Evolutionary conservation across 768 basidiomycete genomes (phyloP), one percentile per base, ranked within the genome.

Genomic region (Mycena floridula): DNA sequence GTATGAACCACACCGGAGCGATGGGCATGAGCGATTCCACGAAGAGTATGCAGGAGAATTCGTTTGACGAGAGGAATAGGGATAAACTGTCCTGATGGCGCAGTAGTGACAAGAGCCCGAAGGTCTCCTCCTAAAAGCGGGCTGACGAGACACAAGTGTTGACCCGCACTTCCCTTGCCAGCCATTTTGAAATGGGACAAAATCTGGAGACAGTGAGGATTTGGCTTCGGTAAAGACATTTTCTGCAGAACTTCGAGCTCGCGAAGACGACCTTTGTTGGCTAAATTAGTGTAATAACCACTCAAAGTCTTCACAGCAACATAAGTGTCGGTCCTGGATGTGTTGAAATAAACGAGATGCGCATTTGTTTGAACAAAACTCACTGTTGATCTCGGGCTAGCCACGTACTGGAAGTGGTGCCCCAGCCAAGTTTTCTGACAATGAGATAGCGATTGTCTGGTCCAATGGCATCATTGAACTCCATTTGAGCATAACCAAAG

Each of bases 291-390:
- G 28, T 43, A 30, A 45, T 58, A 45, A 16, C 60, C 61, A 25
- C 28, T 60, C 25, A 66, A 54, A 4, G 49, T 52, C 44, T 66
- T 65, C 39, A 66, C 43, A 6, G 63, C 65, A 13, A 64, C 60
- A 44, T 56, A 59, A 42, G 39, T 48, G 21, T 58, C 45, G 35
- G 54, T 50, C 30, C 55, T 59, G 50, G 11, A 16, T 16, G 20
- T 30, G 24, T 22, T 11, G 35, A 42, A 44, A 44, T 13, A 26
- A 42, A 25, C 15, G 43, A 38, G 16, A 35, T 36, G 16, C 42
- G 12, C 1, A 4, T 20, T 22, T 12, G 25, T 23, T 37, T 39
- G 23, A 20, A 25, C 9, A 37, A 25, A 38, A 50, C 55, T 6
- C 45, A 58, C 61, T 46, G 36, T 36, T 45, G 26, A 47, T 64